Percentiles rank a stretch among this genome's conserved stretches.
phyloP scores from a whole-genome alignment of 495 filamentous ascomycete species.

The Ascodesmis nigricans region DNA sequence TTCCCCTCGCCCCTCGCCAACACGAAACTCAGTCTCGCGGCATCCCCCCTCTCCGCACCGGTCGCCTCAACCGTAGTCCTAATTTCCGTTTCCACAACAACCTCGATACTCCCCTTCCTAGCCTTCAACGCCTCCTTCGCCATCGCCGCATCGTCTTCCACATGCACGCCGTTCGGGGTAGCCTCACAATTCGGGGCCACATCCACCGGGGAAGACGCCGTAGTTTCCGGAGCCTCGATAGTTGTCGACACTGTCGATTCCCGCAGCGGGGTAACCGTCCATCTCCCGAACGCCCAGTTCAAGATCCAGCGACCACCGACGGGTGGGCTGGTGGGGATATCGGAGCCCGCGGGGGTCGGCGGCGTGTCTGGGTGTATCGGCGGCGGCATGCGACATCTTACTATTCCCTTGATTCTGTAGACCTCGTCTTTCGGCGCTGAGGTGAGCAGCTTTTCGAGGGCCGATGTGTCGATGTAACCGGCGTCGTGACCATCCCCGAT shows the following conservation, averaged over 20 bases:
- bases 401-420: constrained; percentile 81
- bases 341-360: neutral
- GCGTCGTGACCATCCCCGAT: constrained; percentile 10
- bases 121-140: neutral
- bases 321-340: constrained; percentile 3
- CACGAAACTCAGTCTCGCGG: constrained; percentile 56
- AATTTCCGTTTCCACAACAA: constrained; percentile 16
- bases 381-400: constrained; percentile 37
- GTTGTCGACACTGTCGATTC: constrained; percentile 16
- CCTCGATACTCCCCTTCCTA: constrained; percentile 15
- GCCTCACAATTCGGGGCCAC: no score
- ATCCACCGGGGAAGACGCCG: constrained; percentile 20
- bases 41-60: constrained; percentile 29
- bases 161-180: neutral
- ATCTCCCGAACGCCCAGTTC: constrained; percentile 94
- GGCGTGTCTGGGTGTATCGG: constrained; percentile 16
- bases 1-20: constrained; percentile 62
- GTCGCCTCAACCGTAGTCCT: constrained; percentile 19
- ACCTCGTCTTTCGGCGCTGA: constrained; percentile 70
- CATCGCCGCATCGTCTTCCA: neutral
- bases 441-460: constrained; percentile 43
- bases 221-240: constrained; percentile 21
- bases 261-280: constrained; percentile 54
- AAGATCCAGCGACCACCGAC: constrained; percentile 42
- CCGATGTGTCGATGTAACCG: constrained; percentile 36